A percentile compares a stretch with the other conserved stretches of the same genome.
Evolutionary conservation across 352 stramenopile genomes (phyloP).

Genomic region (Phytophthora lateralis): DNA sequence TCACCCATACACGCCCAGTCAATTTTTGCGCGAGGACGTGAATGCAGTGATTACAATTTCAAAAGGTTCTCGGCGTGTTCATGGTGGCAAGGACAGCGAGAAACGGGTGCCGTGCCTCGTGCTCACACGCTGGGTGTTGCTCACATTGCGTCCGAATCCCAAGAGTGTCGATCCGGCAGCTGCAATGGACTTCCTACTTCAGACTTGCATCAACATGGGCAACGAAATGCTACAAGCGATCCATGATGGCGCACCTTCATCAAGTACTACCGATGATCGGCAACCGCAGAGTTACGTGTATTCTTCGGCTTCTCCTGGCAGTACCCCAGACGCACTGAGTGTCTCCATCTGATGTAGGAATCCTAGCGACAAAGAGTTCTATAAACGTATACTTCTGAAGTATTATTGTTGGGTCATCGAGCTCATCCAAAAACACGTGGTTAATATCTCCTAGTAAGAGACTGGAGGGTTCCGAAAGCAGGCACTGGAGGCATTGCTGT

Average conservation of each 20-base stretch:
- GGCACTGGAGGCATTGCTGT: slow-evolving; percentile 1
- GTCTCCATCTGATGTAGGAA: not conserved
- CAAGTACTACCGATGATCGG: not conserved
- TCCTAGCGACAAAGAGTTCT: too few relatives aligned
- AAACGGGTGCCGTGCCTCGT: slow-evolving; percentile 31
- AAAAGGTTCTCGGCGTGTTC: slow-evolving; percentile 11
- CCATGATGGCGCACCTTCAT: slow-evolving; percentile 4
- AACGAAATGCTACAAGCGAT: slow-evolving; percentile 37
- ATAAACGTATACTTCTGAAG: too few relatives aligned
- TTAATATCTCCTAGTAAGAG: slow-evolving; percentile 22
- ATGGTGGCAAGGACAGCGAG: not conserved
- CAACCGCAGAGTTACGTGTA: not conserved
- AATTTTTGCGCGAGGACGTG: slow-evolving; percentile 35
- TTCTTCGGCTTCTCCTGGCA: not conserved
- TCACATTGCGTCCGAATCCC: slow-evolving; percentile 29
- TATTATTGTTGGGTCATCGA: slow-evolving; percentile 16
- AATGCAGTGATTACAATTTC: slow-evolving; percentile 32
- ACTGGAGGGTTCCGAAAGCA: slow-evolving; percentile 4
- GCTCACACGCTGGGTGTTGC: slow-evolving; percentile 37
- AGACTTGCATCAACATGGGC: slow-evolving; percentile 26
- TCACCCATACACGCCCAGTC: slow-evolving; percentile 31
- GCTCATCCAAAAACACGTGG: slow-evolving; percentile 5
- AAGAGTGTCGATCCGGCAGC: slow-evolving; percentile 13
- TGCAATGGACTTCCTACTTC: slow-evolving; percentile 28
- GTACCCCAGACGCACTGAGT: not conserved